Evolutionary conservation across 1,284 basidiomycete species (phyloP).

Genomic region (Austroboletus niveus): DNA sequence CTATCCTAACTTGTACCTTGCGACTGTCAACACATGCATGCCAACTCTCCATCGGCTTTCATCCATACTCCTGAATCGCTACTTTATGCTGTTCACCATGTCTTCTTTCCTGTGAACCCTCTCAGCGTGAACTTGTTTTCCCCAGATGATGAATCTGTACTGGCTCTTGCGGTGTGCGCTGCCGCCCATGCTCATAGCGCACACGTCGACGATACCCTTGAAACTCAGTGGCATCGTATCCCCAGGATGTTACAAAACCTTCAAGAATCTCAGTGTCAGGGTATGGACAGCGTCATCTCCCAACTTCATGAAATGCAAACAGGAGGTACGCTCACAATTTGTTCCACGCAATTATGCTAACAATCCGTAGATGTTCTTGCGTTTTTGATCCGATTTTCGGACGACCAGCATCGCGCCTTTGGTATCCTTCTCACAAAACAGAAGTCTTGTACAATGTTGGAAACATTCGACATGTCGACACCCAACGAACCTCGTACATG

Average conservation of each 20-base stretch:
- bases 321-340: neutral
- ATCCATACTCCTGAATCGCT: neutral
- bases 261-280: neutral
- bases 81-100: neutral
- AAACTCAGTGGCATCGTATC: conserved; percentile 1
- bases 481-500: neutral
- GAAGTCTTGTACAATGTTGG: neutral
- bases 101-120: neutral
- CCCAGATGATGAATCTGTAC: too few species aligned
- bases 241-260: conserved; percentile 1
- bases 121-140: too few species aligned
- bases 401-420: too few species aligned
- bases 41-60: too few species aligned
- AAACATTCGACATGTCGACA: too few species aligned
- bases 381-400: neutral
- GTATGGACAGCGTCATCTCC: neutral
- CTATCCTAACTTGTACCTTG: too few species aligned
- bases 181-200: conserved; percentile 3
- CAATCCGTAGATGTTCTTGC: neutral
- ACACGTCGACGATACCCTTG: neutral
- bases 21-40: too few species aligned
- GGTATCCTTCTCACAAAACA: neutral
- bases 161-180: too few species aligned
- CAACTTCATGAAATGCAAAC: too few species aligned
- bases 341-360: neutral